Evolutionary conservation across 2,329 filamentous ascomycete species (phyloP), one percentile per base, ranked within the genome.

Genomic region (Cladosporium halotolerans): DNA sequence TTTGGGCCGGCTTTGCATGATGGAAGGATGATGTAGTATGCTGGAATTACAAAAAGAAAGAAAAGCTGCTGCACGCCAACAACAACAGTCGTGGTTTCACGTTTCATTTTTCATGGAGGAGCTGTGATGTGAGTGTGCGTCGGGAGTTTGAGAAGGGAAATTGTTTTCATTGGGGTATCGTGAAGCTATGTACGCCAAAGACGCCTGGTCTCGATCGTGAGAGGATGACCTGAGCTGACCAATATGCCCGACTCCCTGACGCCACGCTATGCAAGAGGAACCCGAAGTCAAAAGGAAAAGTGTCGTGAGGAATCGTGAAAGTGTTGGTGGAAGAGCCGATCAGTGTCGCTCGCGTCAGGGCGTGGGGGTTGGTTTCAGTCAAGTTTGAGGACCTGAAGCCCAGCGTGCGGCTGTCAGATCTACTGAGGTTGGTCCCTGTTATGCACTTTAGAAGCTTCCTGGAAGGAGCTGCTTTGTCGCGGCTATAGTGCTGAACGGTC

Each of bases 51-150:
- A 19, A 44, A 51, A 51, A 43, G 41, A 40, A 44, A 28, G 43
- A 51, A 51, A 51, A 51, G 47, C 47, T 51, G 47, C 47, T 51
- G 47, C 47, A 43, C 47, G 47, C 47, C 47, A 51, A 43, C 16
- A 18, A 18, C 16, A 18, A n/a, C 36, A 14, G n/a, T 39, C 13
- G 16, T 14, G 36, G n/a, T 11, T 36, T 39, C n/a, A 13, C 16
- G 36, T 9, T n/a, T n/a, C n/a, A 2, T 9, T 39, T 6, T 39
- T n/a, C n/a, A 3, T 39, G n/a, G 36, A n/a, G 36, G 16, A 45
- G 34, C 13, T 9, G 10, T 42, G 16, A 18, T 14, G 39, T 32
- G 23, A 45, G 23, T 36, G 34, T n/a, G 34, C n/a, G 7, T 36
- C 5, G 1, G n/a, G 34, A 9, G 34, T 4, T 36, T 36, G 34